Evolutionary conservation across 306 rosid species (phyloP), one percentile per base, ranked within the genome.

Genomic region (Sicyos edulis): DNA sequence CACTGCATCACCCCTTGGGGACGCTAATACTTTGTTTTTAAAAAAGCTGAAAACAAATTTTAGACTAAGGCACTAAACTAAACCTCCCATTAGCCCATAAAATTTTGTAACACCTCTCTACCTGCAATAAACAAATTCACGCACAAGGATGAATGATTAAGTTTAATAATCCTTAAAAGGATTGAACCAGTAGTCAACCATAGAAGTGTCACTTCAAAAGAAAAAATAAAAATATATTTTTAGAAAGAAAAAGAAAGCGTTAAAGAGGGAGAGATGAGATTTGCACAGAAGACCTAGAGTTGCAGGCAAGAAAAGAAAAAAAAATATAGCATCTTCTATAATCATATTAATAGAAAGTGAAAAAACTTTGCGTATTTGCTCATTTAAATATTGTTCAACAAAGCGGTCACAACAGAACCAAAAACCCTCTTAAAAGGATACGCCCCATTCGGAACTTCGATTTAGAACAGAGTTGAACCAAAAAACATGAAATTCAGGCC

Each of bases 401-500:
- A 44, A 44, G 12, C 12, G 10, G 37, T 4, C 6, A 21, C 15
- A 9, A 19, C 29, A 22, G 11, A 8, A 53, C 15, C 20, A 5
- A n/a, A 26, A 62, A 7, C 0, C 12, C 44, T 54, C 26, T 65
- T 47, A 12, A 11, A 75, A 85, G 98, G 98, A 92, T 92, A 92
- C 98, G 20, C 98, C 98, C 98, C 98, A 92, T 61, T 87, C 91
- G 58, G 96, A 88, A 80, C 98, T 92, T 80, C 86, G 91, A 87
- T 92, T 92, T 55, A 87, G 85, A 66, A 90, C 91, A 69, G 96
- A 90, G 86, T 92, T 92, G 86, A 92, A 92, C 96, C 96, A 92
- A 68, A 92, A 76, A 71, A 92, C 98, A 83, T 92, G 93, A 82
- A 92, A 88, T 83, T 92, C 98, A 74, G 98, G 98, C 98, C 98